Conservation (phyloP, 345 rosid species). For the Camelina neglecta region DNA sequence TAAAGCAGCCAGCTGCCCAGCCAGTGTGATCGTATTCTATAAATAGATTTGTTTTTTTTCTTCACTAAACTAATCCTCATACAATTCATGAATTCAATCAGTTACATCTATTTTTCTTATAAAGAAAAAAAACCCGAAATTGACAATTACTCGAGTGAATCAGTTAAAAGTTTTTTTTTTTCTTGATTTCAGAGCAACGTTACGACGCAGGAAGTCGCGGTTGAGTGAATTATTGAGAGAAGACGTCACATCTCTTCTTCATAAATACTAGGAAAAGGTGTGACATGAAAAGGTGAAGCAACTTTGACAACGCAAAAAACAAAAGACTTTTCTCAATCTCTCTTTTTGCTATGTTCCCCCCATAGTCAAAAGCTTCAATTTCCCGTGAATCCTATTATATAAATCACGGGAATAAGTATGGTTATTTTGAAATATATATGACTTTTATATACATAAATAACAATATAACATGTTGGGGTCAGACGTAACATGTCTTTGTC, state of each 20-base stretch:
- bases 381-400: conserved; percentile 4
- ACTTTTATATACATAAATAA: too few species aligned
- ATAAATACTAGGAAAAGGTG: conserved; percentile 29
- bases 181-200: too few species aligned
- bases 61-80: too few species aligned
- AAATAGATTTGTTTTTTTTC: too few species aligned
- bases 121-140: background rate
- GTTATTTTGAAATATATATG: too few species aligned
- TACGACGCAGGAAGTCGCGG: too few species aligned
- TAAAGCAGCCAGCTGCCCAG: too few species aligned
- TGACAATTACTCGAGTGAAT: background rate
- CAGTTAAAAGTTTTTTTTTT: too few species aligned
- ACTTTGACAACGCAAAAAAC: conserved; percentile 27
- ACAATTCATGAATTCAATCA: background rate
- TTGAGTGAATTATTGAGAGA: conserved; percentile 10
- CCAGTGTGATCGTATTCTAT: too few species aligned
- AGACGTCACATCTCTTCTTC: conserved; percentile 35
- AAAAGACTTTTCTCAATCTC: conserved; percentile 22
- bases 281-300: conserved; percentile 23
- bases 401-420: too few species aligned
- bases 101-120: background rate
- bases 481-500: background rate
- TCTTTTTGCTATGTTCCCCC: background rate
- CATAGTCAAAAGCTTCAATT: conserved; percentile 30
- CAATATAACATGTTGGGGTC: background rate